Conservation (phyloP, 768 basidiomycete genomes). For the Mycena latifolia region DNA sequence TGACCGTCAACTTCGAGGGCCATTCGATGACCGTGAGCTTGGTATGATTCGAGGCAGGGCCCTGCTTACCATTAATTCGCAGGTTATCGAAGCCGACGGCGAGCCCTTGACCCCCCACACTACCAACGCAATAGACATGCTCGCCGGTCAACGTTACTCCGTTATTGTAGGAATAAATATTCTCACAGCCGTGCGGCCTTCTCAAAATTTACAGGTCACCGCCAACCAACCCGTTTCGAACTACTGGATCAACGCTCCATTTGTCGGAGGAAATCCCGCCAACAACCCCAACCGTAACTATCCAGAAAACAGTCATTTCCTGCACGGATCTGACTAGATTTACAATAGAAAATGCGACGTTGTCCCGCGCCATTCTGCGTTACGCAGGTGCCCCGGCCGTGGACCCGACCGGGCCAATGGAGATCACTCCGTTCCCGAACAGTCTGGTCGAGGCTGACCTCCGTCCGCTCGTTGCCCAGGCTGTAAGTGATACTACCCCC, state of each 20-base stretch:
- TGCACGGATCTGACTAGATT: neutral
- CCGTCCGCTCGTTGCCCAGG: slow-evolving; percentile 28
- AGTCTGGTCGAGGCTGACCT: slow-evolving; percentile 26
- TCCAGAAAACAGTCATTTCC: neutral
- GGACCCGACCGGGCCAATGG: slow-evolving; percentile 47
- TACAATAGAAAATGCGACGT: slow-evolving; percentile 22
- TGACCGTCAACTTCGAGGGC: slow-evolving; percentile 44
- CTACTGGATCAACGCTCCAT: slow-evolving; percentile 53
- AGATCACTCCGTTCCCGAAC: slow-evolving; percentile 16
- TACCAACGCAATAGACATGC: slow-evolving; percentile 40
- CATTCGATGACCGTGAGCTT: slow-evolving; percentile 41
- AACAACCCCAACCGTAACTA: slow-evolving; percentile 39
- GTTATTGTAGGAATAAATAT: slow-evolving; percentile 43
- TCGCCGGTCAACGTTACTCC: slow-evolving; percentile 65
- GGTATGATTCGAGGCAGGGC: no score
- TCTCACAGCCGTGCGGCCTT: neutral
- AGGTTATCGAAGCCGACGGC: slow-evolving; percentile 21
- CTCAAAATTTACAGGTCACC: slow-evolving; percentile 35
- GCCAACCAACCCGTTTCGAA: no score
- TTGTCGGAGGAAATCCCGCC: slow-evolving; percentile 46
- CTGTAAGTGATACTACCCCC: neutral
- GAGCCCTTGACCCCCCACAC: slow-evolving; percentile 2
- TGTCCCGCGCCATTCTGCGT: slow-evolving; percentile 49
- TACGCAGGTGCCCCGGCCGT: slow-evolving; percentile 48
- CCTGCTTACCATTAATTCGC: neutral